Conservation (phyloP, 2,329 filamentous ascomycete species). For the Ophiostoma sp. region DNA sequence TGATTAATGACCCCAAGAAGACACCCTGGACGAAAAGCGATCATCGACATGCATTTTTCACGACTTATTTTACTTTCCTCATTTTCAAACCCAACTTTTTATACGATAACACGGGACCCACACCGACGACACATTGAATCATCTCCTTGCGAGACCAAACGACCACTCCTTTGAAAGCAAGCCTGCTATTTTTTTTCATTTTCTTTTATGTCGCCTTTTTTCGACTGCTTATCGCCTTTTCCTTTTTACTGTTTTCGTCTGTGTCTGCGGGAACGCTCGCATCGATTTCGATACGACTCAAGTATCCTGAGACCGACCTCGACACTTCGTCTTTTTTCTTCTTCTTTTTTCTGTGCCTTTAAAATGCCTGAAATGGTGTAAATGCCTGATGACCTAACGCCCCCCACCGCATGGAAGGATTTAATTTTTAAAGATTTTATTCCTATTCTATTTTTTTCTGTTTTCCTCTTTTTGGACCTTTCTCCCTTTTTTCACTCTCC, state of each 20-base stretch:
- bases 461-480: not conserved
- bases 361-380: slow-evolving; percentile 32
- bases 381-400: slow-evolving; percentile 33
- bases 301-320: not conserved
- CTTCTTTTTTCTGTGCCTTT: slow-evolving; percentile 20
- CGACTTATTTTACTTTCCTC: slow-evolving; percentile 19
- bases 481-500: not conserved
- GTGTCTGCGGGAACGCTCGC: not conserved
- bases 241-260: slow-evolving; percentile 4
- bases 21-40: slow-evolving; percentile 25
- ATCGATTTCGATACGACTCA: not conserved
- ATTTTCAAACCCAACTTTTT: slow-evolving; percentile 7
- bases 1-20: slow-evolving; percentile 29
- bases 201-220: slow-evolving; percentile 8
- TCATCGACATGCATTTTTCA: slow-evolving; percentile 28
- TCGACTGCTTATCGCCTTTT: slow-evolving; percentile 1
- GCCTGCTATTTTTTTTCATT: slow-evolving; percentile 17
- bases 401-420: slow-evolving; percentile 32
- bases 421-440: slow-evolving; percentile 31
- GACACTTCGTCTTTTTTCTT: not conserved
- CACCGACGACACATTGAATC: slow-evolving; percentile 26
- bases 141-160: slow-evolving; percentile 26
- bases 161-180: slow-evolving; percentile 27
- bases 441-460: slow-evolving; percentile 17
- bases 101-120: slow-evolving; percentile 27